phyloP scores from a whole-genome alignment of 306 rosid species.

The Begonia masoniana region DNA sequence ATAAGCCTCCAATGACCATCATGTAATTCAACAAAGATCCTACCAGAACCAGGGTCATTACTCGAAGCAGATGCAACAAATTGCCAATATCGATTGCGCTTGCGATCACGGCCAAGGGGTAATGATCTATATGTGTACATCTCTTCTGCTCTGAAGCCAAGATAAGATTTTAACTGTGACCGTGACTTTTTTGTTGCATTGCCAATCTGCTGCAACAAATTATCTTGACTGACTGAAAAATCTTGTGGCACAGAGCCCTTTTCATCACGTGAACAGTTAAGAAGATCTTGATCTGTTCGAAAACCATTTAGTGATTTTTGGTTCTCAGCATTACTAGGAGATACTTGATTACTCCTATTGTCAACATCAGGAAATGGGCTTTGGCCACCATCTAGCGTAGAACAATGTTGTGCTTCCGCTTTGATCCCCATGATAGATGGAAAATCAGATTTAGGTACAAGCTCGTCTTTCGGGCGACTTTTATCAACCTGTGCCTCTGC shows the following conservation, averaged over 20 bases:
- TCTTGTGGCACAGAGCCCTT: conserved; percentile 44
- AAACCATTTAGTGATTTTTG: conserved; percentile 29
- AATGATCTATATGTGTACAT: conserved; percentile 89
- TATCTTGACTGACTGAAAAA: conserved; percentile 50
- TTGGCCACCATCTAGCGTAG: conserved; percentile 52
- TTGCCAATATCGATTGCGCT: conserved; percentile 91
- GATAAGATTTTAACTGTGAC: conserved; percentile 83
- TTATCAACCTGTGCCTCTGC: conserved; percentile 96
- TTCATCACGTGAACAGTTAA: conserved; percentile 31
- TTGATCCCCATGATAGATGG: conserved; percentile 40
- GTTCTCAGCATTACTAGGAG: conserved; percentile 54
- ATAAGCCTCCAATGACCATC: conserved; percentile 88
- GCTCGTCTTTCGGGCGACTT: conserved; percentile 77
- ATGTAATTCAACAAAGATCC: conserved; percentile 72
- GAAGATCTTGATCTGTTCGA: conserved; percentile 21
- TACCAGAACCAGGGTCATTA: conserved; percentile 95
- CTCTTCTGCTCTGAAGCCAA: conserved; percentile 91
- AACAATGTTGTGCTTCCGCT: conserved; percentile 45
- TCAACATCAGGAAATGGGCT: conserved; percentile 65
- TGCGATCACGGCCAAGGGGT: conserved; percentile 99
- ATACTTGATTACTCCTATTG: conserved; percentile 41
- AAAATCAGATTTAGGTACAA: conserved; percentile 40
- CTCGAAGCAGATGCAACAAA: conserved; percentile 92
- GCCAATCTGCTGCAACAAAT: conserved; percentile 51
- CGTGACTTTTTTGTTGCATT: conserved; percentile 85